Percentiles rank a stretch among this genome's conserved stretches.
Conservation (phyloP, 805 yeast genomes). For the Blastobotrys robertii region DNA sequence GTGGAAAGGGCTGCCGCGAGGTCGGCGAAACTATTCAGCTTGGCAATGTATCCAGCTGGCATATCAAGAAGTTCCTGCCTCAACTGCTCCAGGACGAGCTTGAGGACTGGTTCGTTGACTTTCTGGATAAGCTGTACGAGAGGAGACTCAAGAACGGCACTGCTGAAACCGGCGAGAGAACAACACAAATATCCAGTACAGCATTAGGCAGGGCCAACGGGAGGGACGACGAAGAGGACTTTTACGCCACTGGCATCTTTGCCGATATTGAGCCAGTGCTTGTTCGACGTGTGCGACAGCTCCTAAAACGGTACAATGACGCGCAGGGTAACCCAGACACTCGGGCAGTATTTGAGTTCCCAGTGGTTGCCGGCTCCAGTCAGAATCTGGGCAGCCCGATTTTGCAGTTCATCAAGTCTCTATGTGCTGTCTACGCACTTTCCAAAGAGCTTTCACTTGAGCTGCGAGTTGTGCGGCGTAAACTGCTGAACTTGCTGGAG, state of each 20-base stretch:
- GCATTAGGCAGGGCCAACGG: slow-evolving; percentile 28
- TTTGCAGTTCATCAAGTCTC: slow-evolving; percentile 64
- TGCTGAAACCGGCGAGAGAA: slow-evolving; percentile 38
- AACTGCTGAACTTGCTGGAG: slow-evolving; percentile 62
- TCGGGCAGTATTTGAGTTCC: slow-evolving; percentile 59
- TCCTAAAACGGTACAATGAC: slow-evolving; percentile 63
- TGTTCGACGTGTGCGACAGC: slow-evolving; percentile 51
- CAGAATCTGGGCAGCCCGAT: slow-evolving; percentile 52
- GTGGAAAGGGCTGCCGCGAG: slow-evolving; percentile 45
- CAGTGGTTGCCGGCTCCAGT: slow-evolving; percentile 67
- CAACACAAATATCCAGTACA: slow-evolving; percentile 55
- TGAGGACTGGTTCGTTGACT: slow-evolving; percentile 74
- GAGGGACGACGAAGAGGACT: slow-evolving; percentile 28
- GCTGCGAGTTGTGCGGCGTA: slow-evolving; percentile 63
- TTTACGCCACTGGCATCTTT: slow-evolving; percentile 26
- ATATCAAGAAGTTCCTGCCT: slow-evolving; percentile 65
- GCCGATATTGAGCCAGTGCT: slow-evolving; percentile 54
- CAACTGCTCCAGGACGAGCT: slow-evolving; percentile 68
- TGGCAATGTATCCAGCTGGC: slow-evolving; percentile 62
- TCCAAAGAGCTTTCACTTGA: slow-evolving; percentile 60
- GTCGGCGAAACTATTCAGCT: slow-evolving; percentile 10
- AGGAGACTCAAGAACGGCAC: slow-evolving; percentile 21
- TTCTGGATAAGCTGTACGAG: slow-evolving; percentile 59
- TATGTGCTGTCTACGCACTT: slow-evolving; percentile 63
- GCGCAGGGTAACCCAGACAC: slow-evolving; percentile 57